Base-by-base conservation (phyloP, 179 eudicot species). In the Spinacia oleracea region DNA sequence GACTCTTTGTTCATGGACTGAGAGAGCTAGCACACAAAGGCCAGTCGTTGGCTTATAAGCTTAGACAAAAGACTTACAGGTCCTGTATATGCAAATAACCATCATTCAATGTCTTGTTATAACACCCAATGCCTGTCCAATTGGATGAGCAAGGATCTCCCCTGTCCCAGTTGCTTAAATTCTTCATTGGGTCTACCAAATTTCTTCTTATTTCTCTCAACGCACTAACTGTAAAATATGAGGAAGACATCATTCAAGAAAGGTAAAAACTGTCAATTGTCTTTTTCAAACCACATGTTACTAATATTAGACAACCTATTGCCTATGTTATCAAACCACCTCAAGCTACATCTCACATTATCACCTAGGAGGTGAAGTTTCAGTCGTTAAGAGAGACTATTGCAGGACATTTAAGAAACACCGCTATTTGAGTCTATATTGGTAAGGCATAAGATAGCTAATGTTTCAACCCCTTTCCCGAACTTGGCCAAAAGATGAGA, bases 81-180 rank as follows among this genome's bases (percentile, higher is more conserved):
- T 93, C 94, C 73, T 78, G 84, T 82, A 93, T 84, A 82, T 93
- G 98, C 73, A 93, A 80, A 84, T 88, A 85, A 73, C 92, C 92
- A 85, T 93, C 98, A 8, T 71, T 50, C 65, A 73, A 16, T 72
- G 94, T 80, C 32, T 6, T 76, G 71, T 93, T 88, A 82, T 81
- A 89, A 84, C 98, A 93, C 29, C 85, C 73, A 48, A 93, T 87
- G 72, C 97, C 94, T 5, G 90, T 92, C 98, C 94, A 93, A 78
- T 93, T 93, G 9, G 94, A 86, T 20, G 50, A 78, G 80, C 98
- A 91, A 70, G 98, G 97, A 84, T 93, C 98, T 64, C 91, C 90
- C 43, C 62, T 74, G 34, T 65, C 77, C 98, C 98, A 93, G 46
- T 82, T 81, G 70, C 77, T 80, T 73, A 93, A 86, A 70, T 85